These are phyloP conservation scores for Vitis hybrid DNA, from an alignment of 177 flowering plant species.

Conservation along the genomic window DNA sequence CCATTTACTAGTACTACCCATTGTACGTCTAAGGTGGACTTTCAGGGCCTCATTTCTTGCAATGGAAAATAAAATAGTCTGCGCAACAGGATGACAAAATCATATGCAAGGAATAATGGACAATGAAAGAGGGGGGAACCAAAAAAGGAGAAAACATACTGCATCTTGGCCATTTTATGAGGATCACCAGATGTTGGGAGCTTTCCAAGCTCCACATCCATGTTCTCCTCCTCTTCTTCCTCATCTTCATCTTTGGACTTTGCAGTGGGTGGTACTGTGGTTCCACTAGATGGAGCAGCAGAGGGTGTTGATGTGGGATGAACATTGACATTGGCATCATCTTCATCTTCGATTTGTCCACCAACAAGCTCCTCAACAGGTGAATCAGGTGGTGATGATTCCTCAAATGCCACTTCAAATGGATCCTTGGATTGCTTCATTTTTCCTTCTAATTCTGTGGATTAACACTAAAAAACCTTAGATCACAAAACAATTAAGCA, in stretches of 20 bases:
- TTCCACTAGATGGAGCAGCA: conserved; percentile 6
- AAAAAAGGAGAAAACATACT: conserved; percentile 30
- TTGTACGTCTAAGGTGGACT: too few species aligned
- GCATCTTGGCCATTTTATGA: conserved; percentile 74
- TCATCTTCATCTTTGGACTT: conserved; percentile 68
- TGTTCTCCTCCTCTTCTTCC: conserved; percentile 74
- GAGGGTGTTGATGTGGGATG: conserved; percentile 20
- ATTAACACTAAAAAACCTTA: neutral
- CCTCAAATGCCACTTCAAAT: conserved; percentile 78
- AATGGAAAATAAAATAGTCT: too few species aligned
- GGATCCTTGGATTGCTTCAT: conserved; percentile 81
- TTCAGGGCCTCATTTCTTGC: too few species aligned
- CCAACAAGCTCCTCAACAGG: conserved; percentile 27
- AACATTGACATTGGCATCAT: neutral
- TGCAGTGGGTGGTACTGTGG: conserved; percentile 13
- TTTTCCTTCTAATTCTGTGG: neutral
- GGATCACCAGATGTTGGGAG: conserved; percentile 53
- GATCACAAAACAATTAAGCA: too few species aligned
- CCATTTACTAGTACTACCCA: too few species aligned
- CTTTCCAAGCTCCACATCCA: conserved; percentile 69
- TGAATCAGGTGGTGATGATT: conserved; percentile 70
- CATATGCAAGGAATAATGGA: too few species aligned
- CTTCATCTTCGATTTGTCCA: conserved; percentile 8
- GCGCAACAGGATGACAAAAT: too few species aligned
- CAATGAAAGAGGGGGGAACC: too few species aligned